Base-by-base conservation (phyloP, 345 rosid genomes). In the Corchorus capsularis region DNA sequence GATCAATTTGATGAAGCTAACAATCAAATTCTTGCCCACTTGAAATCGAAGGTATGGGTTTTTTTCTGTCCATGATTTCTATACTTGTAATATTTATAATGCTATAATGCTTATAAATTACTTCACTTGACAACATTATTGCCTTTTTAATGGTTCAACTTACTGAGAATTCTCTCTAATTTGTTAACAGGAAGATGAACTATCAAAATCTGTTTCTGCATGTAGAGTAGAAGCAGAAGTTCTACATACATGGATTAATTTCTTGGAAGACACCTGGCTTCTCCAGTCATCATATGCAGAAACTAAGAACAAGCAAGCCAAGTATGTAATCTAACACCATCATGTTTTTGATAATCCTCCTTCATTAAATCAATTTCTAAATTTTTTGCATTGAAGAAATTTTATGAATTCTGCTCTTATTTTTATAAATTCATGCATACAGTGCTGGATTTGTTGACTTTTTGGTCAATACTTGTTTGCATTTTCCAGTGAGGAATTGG, bases 1-100 rank as follows among this genome's bases (percentile, higher is more conserved):
- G 97, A 93, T 71, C 98, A 96, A 74, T 96, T 93, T 86, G 91
- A 87, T 71, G 98, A 93, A 87, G 99, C 98, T 78, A 96, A 91
- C 83, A 87, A 86, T 85, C 92, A 92, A 83, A 90, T 96, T 64
- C 78, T 96, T 75, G 90, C 86, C 77, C 99, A 92, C 88, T 78
- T 92, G 83, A 90, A 85, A 82, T 83, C 90, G 67, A 96, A 93
- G 98, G 97, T 93, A 71, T 71, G 56, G 19, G 52, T 56, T 67
- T 3, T 3, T 75, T 73, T 57, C 27, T 73, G 37, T 34, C 43
- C 2, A 14, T 27, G 34, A 19, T 68, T 41, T 65, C 78, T 77
- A 27, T 27, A 27, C 27, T 35, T 69, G 53, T 68, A 61, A 7
- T 62, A 66, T 76, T 39, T n/a, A 54, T 49, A 37, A 12, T 43